Evolutionary conservation across 2,329 filamentous ascomycete genomes (phyloP).

Genomic region (Pestalotiopsis fici): DNA sequence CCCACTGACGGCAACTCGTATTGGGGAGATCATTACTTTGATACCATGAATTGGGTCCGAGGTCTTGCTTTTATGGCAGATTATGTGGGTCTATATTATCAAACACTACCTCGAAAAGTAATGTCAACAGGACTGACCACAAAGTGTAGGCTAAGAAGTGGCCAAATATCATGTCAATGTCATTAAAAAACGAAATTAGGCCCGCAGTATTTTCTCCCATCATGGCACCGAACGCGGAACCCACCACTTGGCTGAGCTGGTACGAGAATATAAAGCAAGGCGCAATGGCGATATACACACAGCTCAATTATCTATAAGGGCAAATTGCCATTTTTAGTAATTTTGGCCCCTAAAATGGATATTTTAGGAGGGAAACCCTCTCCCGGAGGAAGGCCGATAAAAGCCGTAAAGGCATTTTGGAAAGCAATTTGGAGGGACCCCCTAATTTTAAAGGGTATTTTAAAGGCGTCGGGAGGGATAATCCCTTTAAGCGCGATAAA

Average conservation of each 20-base stretch:
- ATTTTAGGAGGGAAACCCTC: too few relatives aligned
- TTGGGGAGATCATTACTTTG: background rate
- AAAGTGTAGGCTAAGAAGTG: background rate
- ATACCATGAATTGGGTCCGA: background rate
- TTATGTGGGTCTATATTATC: background rate
- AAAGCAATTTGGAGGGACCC: too few relatives aligned
- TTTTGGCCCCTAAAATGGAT: too few relatives aligned
- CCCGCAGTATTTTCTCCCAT: background rate
- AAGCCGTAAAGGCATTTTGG: too few relatives aligned
- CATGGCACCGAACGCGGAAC: background rate
- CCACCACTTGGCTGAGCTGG: background rate
- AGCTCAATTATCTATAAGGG: too few relatives aligned
- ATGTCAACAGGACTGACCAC: too few relatives aligned
- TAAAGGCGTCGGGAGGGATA: too few relatives aligned
- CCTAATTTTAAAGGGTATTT: too few relatives aligned
- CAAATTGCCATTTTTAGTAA: too few relatives aligned
- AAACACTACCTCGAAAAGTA: background rate
- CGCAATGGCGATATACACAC: background rate
- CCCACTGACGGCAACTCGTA: background rate
- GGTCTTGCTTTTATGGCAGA: background rate
- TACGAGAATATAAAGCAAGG: background rate
- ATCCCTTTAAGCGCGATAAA: too few relatives aligned
- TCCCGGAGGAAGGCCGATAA: too few relatives aligned
- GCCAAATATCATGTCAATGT: background rate
- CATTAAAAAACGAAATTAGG: background rate